Evolutionary conservation across 202 grass and related monocot genomes (phyloP), one percentile per base, ranked within the genome.

Genomic region (Carex sylvatica): DNA sequence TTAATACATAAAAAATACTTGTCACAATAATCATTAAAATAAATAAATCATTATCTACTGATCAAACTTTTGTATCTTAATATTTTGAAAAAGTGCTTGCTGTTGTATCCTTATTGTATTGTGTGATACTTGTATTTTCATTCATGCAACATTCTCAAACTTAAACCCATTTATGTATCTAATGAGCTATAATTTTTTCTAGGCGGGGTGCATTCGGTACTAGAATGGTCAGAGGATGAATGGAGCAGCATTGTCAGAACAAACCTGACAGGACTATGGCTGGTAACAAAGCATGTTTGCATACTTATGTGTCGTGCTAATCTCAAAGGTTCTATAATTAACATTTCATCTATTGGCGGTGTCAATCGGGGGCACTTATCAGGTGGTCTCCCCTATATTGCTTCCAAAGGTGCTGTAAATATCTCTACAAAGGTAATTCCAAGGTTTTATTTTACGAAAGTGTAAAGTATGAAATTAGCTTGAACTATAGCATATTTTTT

Each of bases 221-320:
- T 97, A 10, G 92, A 97, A 82, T 97, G 95, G 92, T 85, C 92
- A 33, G 88, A 94, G 38, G 90, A 94, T 44, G 92, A 93, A 70
- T 97, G 88, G 90, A 88, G 87, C 75, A 85, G 67, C 63, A 28
- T 89, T 38, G 83, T 97, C 65, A 94, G 85, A 82, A 97, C 90
- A 23, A 97, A 97, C 80, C 87, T 97, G 42, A 94, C 88, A 1
- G 92, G 95, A 80, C 67, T 89, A 33, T 97, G 90, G 92, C 87
- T 94, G 0, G 87, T 97, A 2, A 61, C 88, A n/a, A 97, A 94
- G 83, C 88, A 91, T 88, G 87, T 93, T 52, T 91, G 95, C 70
- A 83, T 65, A 36, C 85, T 36, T 15, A 97, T 97, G 88, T 79
- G 36, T 5, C 84, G 89, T 71, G 88, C 92, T 62, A 94, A 97